Conservation (phyloP, 495 filamentous ascomycete species). For the Lepidopterella palustris region DNA sequence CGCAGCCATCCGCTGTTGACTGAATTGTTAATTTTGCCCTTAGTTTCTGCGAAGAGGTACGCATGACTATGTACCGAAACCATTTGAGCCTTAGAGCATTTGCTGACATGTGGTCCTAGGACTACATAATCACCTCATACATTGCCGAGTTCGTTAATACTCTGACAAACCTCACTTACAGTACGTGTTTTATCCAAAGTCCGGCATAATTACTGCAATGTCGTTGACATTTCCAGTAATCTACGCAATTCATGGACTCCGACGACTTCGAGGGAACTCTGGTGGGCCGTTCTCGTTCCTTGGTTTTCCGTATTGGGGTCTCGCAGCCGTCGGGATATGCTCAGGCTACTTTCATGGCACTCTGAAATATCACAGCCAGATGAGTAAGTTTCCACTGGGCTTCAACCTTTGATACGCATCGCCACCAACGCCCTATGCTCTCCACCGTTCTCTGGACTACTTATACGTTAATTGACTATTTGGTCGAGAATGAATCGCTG, state of each 20-base stretch:
- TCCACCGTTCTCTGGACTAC: no score
- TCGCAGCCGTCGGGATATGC: constrained; percentile 52
- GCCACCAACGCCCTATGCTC: no score
- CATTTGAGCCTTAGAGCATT: background rate
- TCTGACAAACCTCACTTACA: constrained; percentile 47
- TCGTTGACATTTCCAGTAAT: constrained; percentile 13
- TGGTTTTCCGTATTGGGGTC: constrained; percentile 43
- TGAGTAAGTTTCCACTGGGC: constrained; percentile 38
- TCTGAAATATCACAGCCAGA: constrained; percentile 50
- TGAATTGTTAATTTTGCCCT: no score
- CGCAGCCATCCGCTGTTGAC: background rate
- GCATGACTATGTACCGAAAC: no score
- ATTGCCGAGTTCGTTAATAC: constrained; percentile 54
- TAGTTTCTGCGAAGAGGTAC: constrained; percentile 30
- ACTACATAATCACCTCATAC: constrained; percentile 49
- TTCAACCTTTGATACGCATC: no score
- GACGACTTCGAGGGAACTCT: constrained; percentile 14
- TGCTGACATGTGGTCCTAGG: constrained; percentile 29
- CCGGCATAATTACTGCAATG: background rate
- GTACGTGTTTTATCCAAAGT: constrained; percentile 28
- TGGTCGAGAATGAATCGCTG: no score
- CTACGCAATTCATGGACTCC: constrained; percentile 19
- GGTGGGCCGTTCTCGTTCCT: constrained; percentile 21
- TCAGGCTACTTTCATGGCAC: constrained; percentile 48
- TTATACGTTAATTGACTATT: no score